Percentiles rank a stretch among this genome's conserved stretches.
Conservation (phyloP, 164 flowering plant species). For the Berberis vulgaris region DNA sequence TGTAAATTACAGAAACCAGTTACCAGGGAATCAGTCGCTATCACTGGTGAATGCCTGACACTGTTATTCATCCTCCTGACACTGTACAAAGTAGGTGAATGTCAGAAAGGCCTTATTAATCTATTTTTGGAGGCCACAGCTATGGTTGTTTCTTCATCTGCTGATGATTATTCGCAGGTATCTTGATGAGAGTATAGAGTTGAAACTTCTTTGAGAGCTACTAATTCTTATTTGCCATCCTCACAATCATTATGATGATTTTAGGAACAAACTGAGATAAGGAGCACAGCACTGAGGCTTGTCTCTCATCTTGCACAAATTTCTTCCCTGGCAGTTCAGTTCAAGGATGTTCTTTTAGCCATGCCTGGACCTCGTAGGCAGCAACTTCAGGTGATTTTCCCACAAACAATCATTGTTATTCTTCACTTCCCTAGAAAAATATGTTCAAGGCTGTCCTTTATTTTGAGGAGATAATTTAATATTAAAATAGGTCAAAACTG, state of each 20-base stretch:
- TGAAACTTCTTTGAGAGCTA: too few relatives aligned
- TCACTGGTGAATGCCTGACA: constrained; percentile 66
- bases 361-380: constrained; percentile 64
- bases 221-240: not conserved
- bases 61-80: constrained; percentile 67
- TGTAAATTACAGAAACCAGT: constrained; percentile 47
- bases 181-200: not conserved
- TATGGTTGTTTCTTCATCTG: constrained; percentile 45
- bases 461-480: too few relatives aligned
- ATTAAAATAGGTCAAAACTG: too few relatives aligned
- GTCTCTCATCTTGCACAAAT: constrained; percentile 87
- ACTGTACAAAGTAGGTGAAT: constrained; percentile 41
- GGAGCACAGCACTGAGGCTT: constrained; percentile 48
- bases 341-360: constrained; percentile 69
- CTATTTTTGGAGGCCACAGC: constrained; percentile 65
- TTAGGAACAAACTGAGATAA: constrained; percentile 66
- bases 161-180: constrained; percentile 47
- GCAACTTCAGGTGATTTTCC: constrained; percentile 68
- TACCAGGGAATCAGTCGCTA: constrained; percentile 41
- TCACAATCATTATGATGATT: constrained; percentile 3
- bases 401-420: not conserved
- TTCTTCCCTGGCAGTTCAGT: constrained; percentile 54
- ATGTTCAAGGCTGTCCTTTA: too few relatives aligned
- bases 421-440: not conserved
- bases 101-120: constrained; percentile 50